Base-by-base conservation (phyloP, 1,139 yeast species). In the Spathaspora jeffriesii region DNA sequence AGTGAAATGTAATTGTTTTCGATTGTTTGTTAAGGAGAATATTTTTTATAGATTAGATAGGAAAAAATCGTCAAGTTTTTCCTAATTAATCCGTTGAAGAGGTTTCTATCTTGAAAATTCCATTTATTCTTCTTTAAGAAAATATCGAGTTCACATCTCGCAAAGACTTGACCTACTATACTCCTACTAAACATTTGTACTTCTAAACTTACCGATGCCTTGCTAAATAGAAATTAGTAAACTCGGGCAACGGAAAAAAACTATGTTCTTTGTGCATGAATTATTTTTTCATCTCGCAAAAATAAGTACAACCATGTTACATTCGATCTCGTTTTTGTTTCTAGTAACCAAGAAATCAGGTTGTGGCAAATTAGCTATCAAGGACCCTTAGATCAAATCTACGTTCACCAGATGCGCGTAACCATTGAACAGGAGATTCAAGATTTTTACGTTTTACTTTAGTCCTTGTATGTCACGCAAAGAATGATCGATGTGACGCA, bases 221-320 rank as follows among this genome's bases (percentile, higher is more conserved):
- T 28, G 11, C n/a, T 6, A 8, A 14, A 13, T 13, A 27, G 4
- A 28, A 28, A 25, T 3, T 25, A 15, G 15, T 5, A 7, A 13
- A 13, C 13, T 28, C 9, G 15, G 5, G 9, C 20, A 30, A 14
- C 18, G 18, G 18, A 34, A 34, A 34, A 30, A 34, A 34, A 34
- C 7, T 7, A 8, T 9, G 15, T 30, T 4, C 18, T 30, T 30
- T 30, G 34, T 30, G 34, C 11, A 30, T 7, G 7, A 14, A 14
- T 30, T 30, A 30, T 34, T 34, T 34, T 34, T 34, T 18, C 5
- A 18, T 14, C 13, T 18, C 22, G 17, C 22, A 17, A 34, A 15
- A 30, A 30, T 18, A 18, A 34, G 38, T 34, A 34, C 38, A 34
- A 34, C 38, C 38, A 34, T 34, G 38, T 34, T 34, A 34, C 38